Conservation (phyloP, 2,329 filamentous ascomycete genomes). For the Knufia fluminis region DNA sequence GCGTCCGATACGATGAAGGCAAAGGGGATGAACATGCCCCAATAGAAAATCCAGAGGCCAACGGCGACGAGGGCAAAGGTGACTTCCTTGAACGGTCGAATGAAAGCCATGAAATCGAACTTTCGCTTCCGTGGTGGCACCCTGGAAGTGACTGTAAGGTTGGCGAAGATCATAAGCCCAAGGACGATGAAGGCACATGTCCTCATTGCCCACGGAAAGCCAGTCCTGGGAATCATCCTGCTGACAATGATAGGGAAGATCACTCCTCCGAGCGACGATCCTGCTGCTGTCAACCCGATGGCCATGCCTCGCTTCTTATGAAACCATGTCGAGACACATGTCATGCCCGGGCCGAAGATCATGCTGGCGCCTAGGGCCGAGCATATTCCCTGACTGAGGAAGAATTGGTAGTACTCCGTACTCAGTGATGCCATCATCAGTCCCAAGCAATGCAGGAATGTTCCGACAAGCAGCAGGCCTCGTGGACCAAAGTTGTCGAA, state of each 20-base stretch:
- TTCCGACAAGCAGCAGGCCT: constrained; percentile 42
- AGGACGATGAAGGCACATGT: constrained; percentile 53
- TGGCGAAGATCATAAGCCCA: constrained; percentile 45
- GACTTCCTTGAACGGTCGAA: constrained; percentile 24
- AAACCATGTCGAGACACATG: constrained; percentile 43
- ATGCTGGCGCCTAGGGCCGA: constrained; percentile 43
- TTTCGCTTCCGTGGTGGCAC: constrained; percentile 32
- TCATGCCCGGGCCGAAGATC: constrained; percentile 39
- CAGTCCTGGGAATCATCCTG: constrained; percentile 43
- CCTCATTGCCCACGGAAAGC: constrained; percentile 51
- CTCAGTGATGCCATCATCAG: constrained; percentile 51
- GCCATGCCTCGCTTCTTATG: constrained; percentile 43
- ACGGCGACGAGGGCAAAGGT: constrained; percentile 21
- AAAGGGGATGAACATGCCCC: constrained; percentile 26
- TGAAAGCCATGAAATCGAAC: constrained; percentile 27
- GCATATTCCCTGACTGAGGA: constrained; percentile 47
- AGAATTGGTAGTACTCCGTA: constrained; percentile 47
- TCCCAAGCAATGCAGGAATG: constrained; percentile 48
- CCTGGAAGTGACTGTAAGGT: constrained; percentile 44
- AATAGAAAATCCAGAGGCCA: constrained; percentile 24
- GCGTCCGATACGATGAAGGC: constrained; percentile 21
- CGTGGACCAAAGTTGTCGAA: constrained; percentile 57
- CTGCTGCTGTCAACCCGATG: constrained; percentile 46
- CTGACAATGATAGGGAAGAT: constrained; percentile 55
- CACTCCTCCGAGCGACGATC: constrained; percentile 49